Base-by-base conservation (phyloP, 352 stramenopile species). In the Pythium aphanidermatum region DNA sequence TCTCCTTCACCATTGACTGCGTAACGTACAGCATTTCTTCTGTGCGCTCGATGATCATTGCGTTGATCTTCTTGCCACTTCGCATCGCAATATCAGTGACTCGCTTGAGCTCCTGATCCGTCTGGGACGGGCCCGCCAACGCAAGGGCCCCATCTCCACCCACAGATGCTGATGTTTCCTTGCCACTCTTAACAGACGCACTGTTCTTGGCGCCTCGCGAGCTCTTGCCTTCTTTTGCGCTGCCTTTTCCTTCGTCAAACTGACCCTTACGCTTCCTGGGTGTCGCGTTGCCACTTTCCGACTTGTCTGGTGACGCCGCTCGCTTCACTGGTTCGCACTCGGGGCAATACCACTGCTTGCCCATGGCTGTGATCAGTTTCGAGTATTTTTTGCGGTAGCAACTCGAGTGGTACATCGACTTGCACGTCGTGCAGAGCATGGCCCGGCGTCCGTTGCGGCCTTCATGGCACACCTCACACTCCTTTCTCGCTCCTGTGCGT, bases 381-480 rank as follows among this genome's bases (percentile, higher is more conserved):
- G 63, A 52, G 46, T 79, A 87, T 54, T 86, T 73, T 47, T 88
- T 80, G 26, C 81, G 78, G 53, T 83, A 90, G 68, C 81, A 93
- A 46, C 74, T 91, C 26, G 68, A 69, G 65, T 93, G 81, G 37
- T 87, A 93, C 73, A 90, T 90, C 46, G 68, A 70, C 63, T 89
- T 87, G 61, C 81, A 93, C 46, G 68, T 70, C 25, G 68, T 58
- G 43, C 81, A 93, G 28, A 93, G 58, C 55, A 93, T 65, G 20
- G 78, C 81, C n/a, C 76, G 76, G 11, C 78, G 69, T 27, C 75
- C 78, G 46, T 88, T 86, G 25, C 78, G 75, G 26, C 69, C 74
- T 49, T 91, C 75, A 33, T 82, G 66, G 37, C 78, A 91, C 37
- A 80, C 70, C 31, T 86, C 64, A 33, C 78, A 88, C 57, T 88